These are phyloP conservation scores for Neocallimastix lanati DNA, from an alignment of 192 early-diverging fungal species.

Conservation along the genomic window DNA sequence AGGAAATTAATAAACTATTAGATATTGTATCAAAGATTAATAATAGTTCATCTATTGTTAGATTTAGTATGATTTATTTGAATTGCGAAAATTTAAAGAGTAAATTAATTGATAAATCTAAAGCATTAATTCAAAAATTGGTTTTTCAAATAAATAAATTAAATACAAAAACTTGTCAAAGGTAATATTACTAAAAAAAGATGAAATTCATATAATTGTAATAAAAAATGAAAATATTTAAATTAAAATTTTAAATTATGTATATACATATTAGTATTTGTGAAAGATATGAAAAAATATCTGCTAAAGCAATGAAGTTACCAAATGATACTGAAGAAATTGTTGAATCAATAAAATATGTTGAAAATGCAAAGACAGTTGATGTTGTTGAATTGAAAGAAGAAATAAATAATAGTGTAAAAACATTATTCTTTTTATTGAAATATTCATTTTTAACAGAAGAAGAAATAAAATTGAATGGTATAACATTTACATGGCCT, in stretches of 20 bases:
- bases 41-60: conserved; percentile 22
- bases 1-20: conserved; percentile 46
- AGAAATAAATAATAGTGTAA: background rate
- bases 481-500: background rate
- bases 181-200: too few relatives aligned
- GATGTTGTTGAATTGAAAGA: background rate
- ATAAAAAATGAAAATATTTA: too few relatives aligned
- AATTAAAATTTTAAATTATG: background rate
- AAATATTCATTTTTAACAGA: background rate
- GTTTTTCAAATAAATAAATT: conserved; percentile 42
- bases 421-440: background rate
- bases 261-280: conserved; percentile 14
- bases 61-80: conserved; percentile 35
- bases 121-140: conserved; percentile 30
- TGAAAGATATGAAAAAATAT: conserved; percentile 39
- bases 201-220: too few relatives aligned
- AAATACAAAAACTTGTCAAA: conserved; percentile 29
- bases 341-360: background rate
- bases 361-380: background rate
- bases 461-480: background rate
- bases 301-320: background rate
- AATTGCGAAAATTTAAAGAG: conserved; percentile 36
- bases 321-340: background rate
- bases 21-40: conserved; percentile 35
- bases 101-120: conserved; percentile 32